Conservation (phyloP, 179 eudicot species). For the Monotropa hypopitys region DNA sequence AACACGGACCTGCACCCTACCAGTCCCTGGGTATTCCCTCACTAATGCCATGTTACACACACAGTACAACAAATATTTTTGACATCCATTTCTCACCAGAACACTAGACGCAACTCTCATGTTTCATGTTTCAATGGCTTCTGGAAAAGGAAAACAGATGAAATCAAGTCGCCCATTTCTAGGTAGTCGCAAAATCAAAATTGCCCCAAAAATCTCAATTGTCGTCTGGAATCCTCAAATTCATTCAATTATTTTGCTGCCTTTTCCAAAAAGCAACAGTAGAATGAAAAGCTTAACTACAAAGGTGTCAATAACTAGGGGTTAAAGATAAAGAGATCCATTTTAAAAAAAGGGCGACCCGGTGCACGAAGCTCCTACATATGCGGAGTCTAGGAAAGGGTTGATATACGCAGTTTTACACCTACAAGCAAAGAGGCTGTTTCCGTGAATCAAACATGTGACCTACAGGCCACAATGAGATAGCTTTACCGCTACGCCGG, state of each 20-base stretch:
- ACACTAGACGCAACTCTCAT: not conserved
- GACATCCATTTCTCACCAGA: too few relatives aligned
- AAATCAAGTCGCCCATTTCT: not conserved
- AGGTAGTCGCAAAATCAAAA: not conserved
- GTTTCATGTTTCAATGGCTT: not conserved
- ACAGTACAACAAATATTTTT: too few relatives aligned
- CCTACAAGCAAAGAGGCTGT: too few relatives aligned
- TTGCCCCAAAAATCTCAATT: not conserved
- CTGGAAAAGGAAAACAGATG: not conserved
- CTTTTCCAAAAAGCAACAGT: not conserved
- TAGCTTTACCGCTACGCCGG: too few relatives aligned
- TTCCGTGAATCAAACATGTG: too few relatives aligned
- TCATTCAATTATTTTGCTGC: not conserved
- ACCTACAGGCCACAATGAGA: too few relatives aligned
- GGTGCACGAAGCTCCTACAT: too few relatives aligned
- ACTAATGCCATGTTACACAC: not conserved
- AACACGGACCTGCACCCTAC: not conserved
- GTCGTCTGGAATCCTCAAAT: not conserved
- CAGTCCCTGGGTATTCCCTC: not conserved
- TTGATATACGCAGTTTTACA: too few relatives aligned
- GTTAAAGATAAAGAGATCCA: not conserved
- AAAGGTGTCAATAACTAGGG: not conserved
- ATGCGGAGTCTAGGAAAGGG: too few relatives aligned
- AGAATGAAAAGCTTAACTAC: not conserved
- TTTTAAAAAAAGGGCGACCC: too few relatives aligned